Evolutionary conservation across 129 eudicot genomes (phyloP).

Genomic region (carrot (Daucus carota)): DH1_v3.0 NC_030386.2:32518001-32518500

Average conservation of each 20-base stretch:
- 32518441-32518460: background rate
- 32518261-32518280: background rate
- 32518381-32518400: background rate
- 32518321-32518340: background rate
- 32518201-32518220: background rate
- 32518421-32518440: background rate
- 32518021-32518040: constrained; percentile 17
- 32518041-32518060: constrained; percentile 17
- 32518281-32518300: background rate
- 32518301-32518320: background rate
- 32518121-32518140: background rate
- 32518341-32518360: background rate
- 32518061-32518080: background rate
- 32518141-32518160: background rate
- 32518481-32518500: background rate
- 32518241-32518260: background rate
- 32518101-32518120: background rate
- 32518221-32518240: background rate
- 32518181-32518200: background rate
- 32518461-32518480: background rate
- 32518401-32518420: background rate
- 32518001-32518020: constrained; percentile 17
- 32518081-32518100: background rate
- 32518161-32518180: background rate
- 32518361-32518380: background rate